Conservation (phyloP, 176 grass and related monocot genomes). For the Juncus effusus region DNA sequence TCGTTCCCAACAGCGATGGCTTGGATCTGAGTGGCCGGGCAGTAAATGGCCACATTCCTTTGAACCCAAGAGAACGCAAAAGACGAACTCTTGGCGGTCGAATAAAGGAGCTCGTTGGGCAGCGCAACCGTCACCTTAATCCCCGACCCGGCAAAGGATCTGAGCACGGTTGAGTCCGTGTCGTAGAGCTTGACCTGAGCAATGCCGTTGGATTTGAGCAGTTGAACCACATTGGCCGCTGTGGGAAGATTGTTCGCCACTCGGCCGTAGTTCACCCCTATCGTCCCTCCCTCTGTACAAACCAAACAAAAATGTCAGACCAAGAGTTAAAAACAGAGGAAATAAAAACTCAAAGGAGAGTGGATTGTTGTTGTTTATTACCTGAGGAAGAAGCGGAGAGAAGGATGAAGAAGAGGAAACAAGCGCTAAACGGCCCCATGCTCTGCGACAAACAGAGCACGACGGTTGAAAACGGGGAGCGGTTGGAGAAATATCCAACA, state of each 20-base stretch:
- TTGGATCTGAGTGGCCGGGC: constrained; percentile 75
- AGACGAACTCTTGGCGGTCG: constrained; percentile 27
- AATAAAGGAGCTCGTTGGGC: constrained; percentile 64
- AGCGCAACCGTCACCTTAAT: constrained; percentile 74
- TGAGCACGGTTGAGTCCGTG: constrained; percentile 52
- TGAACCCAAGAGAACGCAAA: constrained; percentile 65
- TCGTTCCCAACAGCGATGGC: constrained; percentile 78
- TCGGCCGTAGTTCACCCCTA: constrained; percentile 89
- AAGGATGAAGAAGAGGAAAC: constrained; percentile 11
- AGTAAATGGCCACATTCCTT: constrained; percentile 64
- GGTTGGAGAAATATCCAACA: not conserved
- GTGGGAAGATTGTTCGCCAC: constrained; percentile 78
- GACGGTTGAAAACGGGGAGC: not conserved
- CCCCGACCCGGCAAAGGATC: constrained; percentile 49
- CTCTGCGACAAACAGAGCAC: constrained; percentile 41
- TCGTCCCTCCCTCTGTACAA: constrained; percentile 44
- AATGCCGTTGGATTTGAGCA: constrained; percentile 68
- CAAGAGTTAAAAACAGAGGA: not conserved
- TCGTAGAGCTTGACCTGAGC: constrained; percentile 87
- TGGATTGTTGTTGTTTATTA: constrained; percentile 7
- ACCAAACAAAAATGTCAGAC: not conserved
- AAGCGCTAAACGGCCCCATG: constrained; percentile 24
- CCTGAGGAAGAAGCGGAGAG: constrained; percentile 7
- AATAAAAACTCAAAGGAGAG: not conserved
- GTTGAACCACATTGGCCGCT: constrained; percentile 56